Evolutionary conservation across 805 yeast species (phyloP), one percentile per base, ranked within the genome.

Genomic region (Myxozyma sirexii): DNA sequence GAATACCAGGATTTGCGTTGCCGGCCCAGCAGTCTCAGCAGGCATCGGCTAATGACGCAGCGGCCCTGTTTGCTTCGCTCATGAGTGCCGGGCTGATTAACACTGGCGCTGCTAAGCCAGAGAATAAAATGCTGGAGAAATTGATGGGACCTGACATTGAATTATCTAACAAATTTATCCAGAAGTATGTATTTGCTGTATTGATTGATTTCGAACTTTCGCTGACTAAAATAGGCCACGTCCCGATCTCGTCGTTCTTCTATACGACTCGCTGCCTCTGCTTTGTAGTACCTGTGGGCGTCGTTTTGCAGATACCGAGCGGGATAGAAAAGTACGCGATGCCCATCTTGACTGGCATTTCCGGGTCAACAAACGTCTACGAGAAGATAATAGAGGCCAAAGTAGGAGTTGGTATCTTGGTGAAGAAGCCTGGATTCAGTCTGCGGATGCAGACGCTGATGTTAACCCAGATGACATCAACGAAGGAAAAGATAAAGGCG

Each of bases 291-390:
- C 86, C 19, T 94, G 99, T 76, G 96, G 97, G 24, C 89, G 89
- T 71, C 76, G 99, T 64, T 94, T 90, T 71, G 79, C 83, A 2
- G 80, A 81, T 54, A 82, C 85, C 37, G 76, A 74, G 1, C 81
- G 79, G 49, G 96, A 90, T 15, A 75, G 74, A 39, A 73, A 74
- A 4, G 74, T 75, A 49, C 81, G 82, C 59, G 82, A 85, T 53
- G 79, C 82, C 17, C 99, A 94, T 74, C 76, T 90, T 65, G 99
- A 93, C 73, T 93, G 97, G 97, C 98, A 93, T 77, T 91, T 90
- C 77, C 82, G 98, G 68, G 87, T 90, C 45, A 93, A 90, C 73
- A 90, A 89, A 71, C 85, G 87, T 68, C 77, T 88, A 49, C 82
- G 83, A 46, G 81, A 79, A 57, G 78, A 76, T 31, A 72, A 71